Percentiles rank a stretch among this genome's conserved stretches.
phyloP scores from a whole-genome alignment of 305 asterid species.

The Fraxinus platypoda region DNA sequence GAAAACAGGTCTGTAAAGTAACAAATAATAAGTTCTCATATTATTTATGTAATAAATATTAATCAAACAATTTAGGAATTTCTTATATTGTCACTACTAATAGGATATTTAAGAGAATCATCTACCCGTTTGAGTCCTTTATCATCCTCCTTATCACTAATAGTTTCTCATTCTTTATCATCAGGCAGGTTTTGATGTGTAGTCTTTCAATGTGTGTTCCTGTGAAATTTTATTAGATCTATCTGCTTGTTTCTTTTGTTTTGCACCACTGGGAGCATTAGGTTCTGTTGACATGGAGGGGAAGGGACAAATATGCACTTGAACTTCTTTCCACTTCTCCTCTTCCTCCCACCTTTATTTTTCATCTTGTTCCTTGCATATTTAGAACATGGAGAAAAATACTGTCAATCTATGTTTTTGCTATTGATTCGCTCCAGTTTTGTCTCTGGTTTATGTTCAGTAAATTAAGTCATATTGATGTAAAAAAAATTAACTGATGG shows the following conservation, averaged over 20 bases:
- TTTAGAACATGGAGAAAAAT: background rate
- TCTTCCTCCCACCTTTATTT: background rate
- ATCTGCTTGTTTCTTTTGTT: background rate
- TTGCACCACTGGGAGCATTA: background rate
- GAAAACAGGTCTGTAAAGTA: background rate
- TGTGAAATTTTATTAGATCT: background rate
- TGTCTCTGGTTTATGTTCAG: background rate
- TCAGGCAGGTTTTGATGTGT: no score
- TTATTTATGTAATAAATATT: background rate
- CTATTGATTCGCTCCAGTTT: background rate
- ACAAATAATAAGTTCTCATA: background rate
- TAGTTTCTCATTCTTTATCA: no score
- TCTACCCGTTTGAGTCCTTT: no score
- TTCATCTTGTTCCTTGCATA: background rate
- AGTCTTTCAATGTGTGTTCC: background rate
- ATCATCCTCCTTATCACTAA: no score
- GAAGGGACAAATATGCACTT: background rate
- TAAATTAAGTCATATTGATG: conserved; percentile 12
- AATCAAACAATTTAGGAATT: no score
- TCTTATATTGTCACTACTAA: no score
- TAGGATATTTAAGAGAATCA: no score
- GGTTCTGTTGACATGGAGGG: background rate
- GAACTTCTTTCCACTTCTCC: background rate
- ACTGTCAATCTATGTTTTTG: background rate
- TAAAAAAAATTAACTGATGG: conserved; percentile 8